Percentiles rank a stretch among this genome's conserved stretches.
phyloP scores from a whole-genome alignment of 106 monocot species.

The Iris macrosiphon region DNA sequence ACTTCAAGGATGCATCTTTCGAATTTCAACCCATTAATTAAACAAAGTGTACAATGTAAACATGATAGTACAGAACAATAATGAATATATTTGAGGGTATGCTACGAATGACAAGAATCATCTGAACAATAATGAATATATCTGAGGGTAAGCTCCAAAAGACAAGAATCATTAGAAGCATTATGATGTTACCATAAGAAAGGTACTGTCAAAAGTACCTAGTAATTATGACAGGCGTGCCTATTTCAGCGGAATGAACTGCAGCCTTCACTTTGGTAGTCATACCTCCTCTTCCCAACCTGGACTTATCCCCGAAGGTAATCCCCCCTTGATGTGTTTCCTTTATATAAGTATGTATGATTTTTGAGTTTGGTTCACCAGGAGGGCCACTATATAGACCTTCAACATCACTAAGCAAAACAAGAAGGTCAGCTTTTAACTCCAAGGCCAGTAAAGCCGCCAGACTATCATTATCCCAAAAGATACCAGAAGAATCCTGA shows the following conservation, averaged over 20 bases:
- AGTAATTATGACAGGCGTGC: constrained; percentile 75
- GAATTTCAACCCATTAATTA: too few species aligned
- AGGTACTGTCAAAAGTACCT: constrained; percentile 50
- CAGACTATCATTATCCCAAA: constrained; percentile 99
- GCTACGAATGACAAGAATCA: too few species aligned
- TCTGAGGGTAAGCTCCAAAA: too few species aligned
- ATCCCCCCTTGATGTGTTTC: constrained; percentile 79
- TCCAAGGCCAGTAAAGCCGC: constrained; percentile 84
- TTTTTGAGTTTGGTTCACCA: constrained; percentile 63
- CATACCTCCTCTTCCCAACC: constrained; percentile 93
- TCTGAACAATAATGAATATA: too few species aligned
- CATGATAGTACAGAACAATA: too few species aligned
- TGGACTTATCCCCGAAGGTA: constrained; percentile 93
- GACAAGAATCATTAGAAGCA: too few species aligned
- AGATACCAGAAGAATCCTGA: constrained; percentile 92
- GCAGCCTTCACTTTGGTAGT: constrained; percentile 90
- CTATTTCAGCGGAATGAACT: constrained; percentile 53
- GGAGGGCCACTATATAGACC: constrained; percentile 92
- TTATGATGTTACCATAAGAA: too few species aligned
- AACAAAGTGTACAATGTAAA: too few species aligned
- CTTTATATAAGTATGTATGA: constrained; percentile 83
- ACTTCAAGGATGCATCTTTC: too few species aligned
- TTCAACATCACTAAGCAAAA: constrained; percentile 90
- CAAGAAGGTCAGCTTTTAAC: constrained; percentile 84
- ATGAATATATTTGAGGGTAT: too few species aligned